phyloP scores from a whole-genome alignment of 192 early-diverging fungal genomes.

The Rhizophagus sp. region DNA sequence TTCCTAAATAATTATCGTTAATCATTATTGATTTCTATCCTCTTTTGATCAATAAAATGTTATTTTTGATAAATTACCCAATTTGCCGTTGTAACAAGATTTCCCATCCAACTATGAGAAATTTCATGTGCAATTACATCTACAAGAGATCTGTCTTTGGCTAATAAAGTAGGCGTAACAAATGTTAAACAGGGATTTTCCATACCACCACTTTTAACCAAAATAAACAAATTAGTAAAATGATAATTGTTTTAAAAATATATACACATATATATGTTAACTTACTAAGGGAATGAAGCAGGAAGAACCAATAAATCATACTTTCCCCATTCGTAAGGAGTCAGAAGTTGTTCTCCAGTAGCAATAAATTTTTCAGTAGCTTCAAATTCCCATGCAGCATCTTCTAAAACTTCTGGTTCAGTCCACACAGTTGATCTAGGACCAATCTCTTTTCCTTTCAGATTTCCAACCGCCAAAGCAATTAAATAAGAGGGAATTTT shows the following conservation, averaged over 20 bases:
- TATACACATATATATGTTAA: background rate
- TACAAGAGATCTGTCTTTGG: conserved; percentile 90
- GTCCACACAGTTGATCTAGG: conserved; percentile 95
- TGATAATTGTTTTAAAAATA: too few relatives aligned
- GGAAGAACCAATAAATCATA: conserved; percentile 94
- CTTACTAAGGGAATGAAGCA: conserved; percentile 78
- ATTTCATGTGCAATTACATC: conserved; percentile 97
- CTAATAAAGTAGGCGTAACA: conserved; percentile 95
- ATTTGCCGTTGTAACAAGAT: conserved; percentile 79
- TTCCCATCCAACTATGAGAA: conserved; percentile 89
- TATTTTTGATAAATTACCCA: conserved; percentile 62
- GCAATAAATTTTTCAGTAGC: conserved; percentile 68
- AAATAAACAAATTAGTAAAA: background rate
- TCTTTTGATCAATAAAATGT: background rate
- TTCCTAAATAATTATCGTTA: conserved; percentile 40
- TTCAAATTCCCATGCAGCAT: conserved; percentile 93
- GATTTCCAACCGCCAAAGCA: conserved; percentile 91
- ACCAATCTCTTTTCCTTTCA: conserved; percentile 79
- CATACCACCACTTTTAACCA: conserved; percentile 68
- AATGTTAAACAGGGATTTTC: conserved; percentile 98
- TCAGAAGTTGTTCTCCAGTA: conserved; percentile 72
- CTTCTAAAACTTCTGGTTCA: conserved; percentile 87
- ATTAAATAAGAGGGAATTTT: conserved; percentile 95
- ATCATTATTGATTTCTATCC: background rate
- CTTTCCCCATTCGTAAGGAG: conserved; percentile 94